These are phyloP conservation scores for Boletus rufocinnamomeus DNA, from an alignment of 768 basidiomycete genomes.

Conservation along the genomic window DNA sequence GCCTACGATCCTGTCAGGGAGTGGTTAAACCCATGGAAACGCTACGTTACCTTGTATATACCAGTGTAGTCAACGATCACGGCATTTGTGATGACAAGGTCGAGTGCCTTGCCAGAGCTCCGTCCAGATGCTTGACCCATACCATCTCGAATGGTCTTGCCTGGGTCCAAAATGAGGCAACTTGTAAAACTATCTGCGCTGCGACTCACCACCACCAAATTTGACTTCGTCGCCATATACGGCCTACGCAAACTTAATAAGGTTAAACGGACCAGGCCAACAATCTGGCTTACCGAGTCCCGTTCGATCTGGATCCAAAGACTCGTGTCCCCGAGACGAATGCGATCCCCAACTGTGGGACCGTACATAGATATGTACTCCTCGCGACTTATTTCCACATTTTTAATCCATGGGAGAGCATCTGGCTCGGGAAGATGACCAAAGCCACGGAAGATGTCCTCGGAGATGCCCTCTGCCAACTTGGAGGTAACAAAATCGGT, in stretches of 20 bases:
- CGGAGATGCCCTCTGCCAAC: slow-evolving; percentile 40
- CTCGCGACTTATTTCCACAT: slow-evolving; percentile 63
- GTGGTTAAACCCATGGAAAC: not conserved
- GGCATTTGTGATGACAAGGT: slow-evolving; percentile 94
- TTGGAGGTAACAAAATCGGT: slow-evolving; percentile 45
- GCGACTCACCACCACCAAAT: slow-evolving; percentile 82
- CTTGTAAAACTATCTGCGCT: not conserved
- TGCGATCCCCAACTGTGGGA: slow-evolving; percentile 87
- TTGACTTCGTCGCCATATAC: slow-evolving; percentile 96
- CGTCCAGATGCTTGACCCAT: slow-evolving; percentile 91
- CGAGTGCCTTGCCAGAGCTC: slow-evolving; percentile 67
- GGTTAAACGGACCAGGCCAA: not conserved
- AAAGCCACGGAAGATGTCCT: slow-evolving; percentile 51
- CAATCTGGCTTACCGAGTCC: slow-evolving; percentile 57
- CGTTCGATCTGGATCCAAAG: slow-evolving; percentile 93
- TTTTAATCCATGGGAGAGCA: slow-evolving; percentile 48
- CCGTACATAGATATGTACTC: slow-evolving; percentile 94
- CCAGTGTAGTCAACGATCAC: slow-evolving; percentile 94
- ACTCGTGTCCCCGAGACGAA: slow-evolving; percentile 85
- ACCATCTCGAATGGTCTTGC: slow-evolving; percentile 93
- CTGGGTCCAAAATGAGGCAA: slow-evolving; percentile 38
- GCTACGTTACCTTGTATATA: slow-evolving; percentile 76
- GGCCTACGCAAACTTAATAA: slow-evolving; percentile 48
- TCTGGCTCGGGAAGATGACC: slow-evolving; percentile 68
- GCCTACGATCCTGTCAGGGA: slow-evolving; percentile 52